phyloP scores from a whole-genome alignment of 2,329 filamentous ascomycete genomes.

The Monilinia fructicola region DNA sequence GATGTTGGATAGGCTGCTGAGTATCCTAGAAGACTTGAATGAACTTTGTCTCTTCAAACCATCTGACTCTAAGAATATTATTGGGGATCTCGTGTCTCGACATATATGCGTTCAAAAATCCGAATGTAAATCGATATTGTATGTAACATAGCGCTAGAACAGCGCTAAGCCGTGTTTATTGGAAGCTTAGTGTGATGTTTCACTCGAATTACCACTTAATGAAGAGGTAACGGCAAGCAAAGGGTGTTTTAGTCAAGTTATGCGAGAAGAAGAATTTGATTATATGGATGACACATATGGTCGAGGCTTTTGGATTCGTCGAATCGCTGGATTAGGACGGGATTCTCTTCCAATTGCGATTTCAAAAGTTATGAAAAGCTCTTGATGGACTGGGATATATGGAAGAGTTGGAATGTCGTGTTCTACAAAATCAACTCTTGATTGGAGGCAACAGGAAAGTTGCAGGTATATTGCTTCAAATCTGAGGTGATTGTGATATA shows the following conservation, averaged over 20 bases:
- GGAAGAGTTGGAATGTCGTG: slow-evolving; percentile 42
- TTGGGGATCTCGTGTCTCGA: background rate
- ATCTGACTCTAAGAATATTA: background rate
- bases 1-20: background rate
- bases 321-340: background rate
- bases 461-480: too few relatives aligned
- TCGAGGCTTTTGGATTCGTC: background rate
- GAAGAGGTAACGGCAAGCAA: background rate
- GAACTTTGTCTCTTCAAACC: background rate
- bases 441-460: too few relatives aligned
- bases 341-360: too few relatives aligned
- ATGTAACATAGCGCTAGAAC: too few relatives aligned
- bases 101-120: background rate
- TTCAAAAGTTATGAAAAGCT: background rate
- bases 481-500: background rate
- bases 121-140: too few relatives aligned
- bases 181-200: too few relatives aligned
- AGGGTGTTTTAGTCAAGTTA: background rate
- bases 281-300: background rate
- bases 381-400: background rate
- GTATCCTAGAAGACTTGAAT: background rate
- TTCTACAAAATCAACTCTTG: too few relatives aligned
- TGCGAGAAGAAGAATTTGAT: background rate
- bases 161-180: too few relatives aligned
- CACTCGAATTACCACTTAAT: background rate